A percentile compares a stretch with the other conserved stretches of the same genome.
These are phyloP conservation scores for Colletotrichum sublineola DNA, from an alignment of 2,329 filamentous ascomycete species.

Conservation along the genomic window DNA sequence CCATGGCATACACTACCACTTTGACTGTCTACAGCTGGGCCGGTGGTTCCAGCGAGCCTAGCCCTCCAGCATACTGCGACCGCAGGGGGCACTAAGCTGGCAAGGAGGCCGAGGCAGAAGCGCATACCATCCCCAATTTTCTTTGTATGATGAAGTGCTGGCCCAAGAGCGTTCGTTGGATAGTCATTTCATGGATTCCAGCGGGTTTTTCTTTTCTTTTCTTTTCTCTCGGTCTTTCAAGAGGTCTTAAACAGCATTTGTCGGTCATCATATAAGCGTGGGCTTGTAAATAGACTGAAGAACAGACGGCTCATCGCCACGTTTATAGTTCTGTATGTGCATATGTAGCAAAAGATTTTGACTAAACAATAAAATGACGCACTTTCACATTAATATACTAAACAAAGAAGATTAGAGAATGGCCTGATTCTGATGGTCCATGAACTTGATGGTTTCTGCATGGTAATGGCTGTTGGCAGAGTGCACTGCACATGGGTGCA, in stretches of 20 bases:
- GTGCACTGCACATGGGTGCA: neutral
- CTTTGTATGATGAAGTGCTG: slow-evolving; percentile 17
- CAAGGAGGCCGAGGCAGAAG: neutral
- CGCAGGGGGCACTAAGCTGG: slow-evolving; percentile 44
- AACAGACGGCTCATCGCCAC: slow-evolving; percentile 41
- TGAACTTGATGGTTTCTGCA: neutral
- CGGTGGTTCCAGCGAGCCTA: slow-evolving; percentile 61
- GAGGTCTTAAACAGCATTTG: slow-evolving; percentile 31
- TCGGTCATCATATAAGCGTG: slow-evolving; percentile 25
- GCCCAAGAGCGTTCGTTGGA: slow-evolving; percentile 38
- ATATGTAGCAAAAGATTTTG: slow-evolving; percentile 21
- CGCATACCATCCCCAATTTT: slow-evolving; percentile 14
- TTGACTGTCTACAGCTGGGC: slow-evolving; percentile 92
- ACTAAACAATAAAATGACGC: neutral
- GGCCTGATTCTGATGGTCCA: neutral
- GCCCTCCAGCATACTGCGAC: slow-evolving; percentile 68
- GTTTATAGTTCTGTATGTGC: slow-evolving; percentile 35
- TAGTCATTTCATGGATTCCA: slow-evolving; percentile 40
- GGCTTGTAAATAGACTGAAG: slow-evolving; percentile 42
- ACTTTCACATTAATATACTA: neutral
- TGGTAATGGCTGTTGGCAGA: neutral
- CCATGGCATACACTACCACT: slow-evolving; percentile 92
- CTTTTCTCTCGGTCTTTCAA: slow-evolving; percentile 2
- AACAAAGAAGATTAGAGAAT: neutral
- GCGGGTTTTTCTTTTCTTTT: slow-evolving; percentile 23